Conservation (phyloP, 208 protist genomes). For the Trypanosoma rangeli region DNA sequence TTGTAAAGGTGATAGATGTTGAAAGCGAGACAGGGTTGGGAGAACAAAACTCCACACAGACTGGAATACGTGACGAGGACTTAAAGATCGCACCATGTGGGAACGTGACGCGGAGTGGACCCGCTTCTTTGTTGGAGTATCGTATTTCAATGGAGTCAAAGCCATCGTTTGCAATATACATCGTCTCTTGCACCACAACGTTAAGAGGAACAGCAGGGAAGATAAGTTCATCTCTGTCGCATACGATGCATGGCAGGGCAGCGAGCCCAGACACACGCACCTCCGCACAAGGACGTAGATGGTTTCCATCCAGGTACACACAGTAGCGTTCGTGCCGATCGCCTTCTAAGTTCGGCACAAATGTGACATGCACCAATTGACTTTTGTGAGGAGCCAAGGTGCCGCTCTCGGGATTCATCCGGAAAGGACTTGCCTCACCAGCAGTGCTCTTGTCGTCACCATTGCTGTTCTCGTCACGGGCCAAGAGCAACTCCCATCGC, state of each 20-base stretch:
- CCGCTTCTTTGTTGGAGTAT: conserved; percentile 60
- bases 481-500: conserved; percentile 23
- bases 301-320: conserved; percentile 60
- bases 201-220: conserved; percentile 90
- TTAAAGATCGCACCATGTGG: conserved; percentile 56
- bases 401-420: conserved; percentile 60
- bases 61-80: conserved; percentile 33
- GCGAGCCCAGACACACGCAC: conserved; percentile 61
- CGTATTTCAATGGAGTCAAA: conserved; percentile 89
- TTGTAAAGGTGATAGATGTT: conserved; percentile 84
- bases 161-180: conserved; percentile 91
- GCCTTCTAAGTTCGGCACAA: conserved; percentile 49
- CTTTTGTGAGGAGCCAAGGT: conserved; percentile 42
- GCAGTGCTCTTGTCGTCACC: neutral
- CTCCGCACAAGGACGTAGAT: conserved; percentile 47
- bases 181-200: conserved; percentile 51
- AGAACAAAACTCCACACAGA: conserved; percentile 69
- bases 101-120: conserved; percentile 82
- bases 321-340: conserved; percentile 32
- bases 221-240: conserved; percentile 74
- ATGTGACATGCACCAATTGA: conserved; percentile 68
- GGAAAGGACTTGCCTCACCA: conserved; percentile 41
- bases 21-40: conserved; percentile 78
- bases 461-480: neutral
- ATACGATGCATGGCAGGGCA: conserved; percentile 70